Conservation (phyloP, 2,329 filamentous ascomycete genomes). For the Xylaria sp. region DNA sequence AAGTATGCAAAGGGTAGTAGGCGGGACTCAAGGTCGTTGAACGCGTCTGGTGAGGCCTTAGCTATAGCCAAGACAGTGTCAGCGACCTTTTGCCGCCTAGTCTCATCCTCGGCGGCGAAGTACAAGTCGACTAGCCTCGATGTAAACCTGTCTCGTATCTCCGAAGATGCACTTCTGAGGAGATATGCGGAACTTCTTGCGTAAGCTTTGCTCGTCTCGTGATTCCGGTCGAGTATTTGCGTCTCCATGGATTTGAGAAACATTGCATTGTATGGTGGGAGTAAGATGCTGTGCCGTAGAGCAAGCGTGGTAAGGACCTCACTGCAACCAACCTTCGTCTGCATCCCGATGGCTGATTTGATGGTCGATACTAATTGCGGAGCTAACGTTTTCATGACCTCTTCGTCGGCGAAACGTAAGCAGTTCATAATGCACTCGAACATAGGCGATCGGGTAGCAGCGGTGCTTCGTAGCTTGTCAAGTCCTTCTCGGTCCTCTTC, state of each 20-base stretch:
- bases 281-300: slow-evolving; percentile 74
- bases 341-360: slow-evolving; percentile 85
- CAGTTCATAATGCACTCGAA: slow-evolving; percentile 91
- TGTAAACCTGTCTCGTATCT: slow-evolving; percentile 54
- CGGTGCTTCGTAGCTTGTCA: slow-evolving; percentile 80
- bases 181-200: slow-evolving; percentile 86
- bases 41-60: slow-evolving; percentile 87
- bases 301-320: slow-evolving; percentile 83
- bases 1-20: slow-evolving; percentile 88
- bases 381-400: slow-evolving; percentile 74
- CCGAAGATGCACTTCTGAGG: slow-evolving; percentile 59
- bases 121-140: slow-evolving; percentile 69
- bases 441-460: slow-evolving; percentile 83
- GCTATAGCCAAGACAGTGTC: slow-evolving; percentile 83
- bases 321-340: slow-evolving; percentile 90
- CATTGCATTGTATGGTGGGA: slow-evolving; percentile 72
- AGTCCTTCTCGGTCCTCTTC: slow-evolving; percentile 88
- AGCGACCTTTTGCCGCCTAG: slow-evolving; percentile 72
- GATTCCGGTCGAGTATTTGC: slow-evolving; percentile 86
- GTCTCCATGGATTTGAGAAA: slow-evolving; percentile 81
- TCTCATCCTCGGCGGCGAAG: slow-evolving; percentile 78
- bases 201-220: slow-evolving; percentile 89
- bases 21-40: slow-evolving; percentile 72
- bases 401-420: slow-evolving; percentile 78
- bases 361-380: slow-evolving; percentile 76